phyloP scores from a whole-genome alignment of 1,284 basidiomycete genomes.

The Ustilago cynodontis region DNA sequence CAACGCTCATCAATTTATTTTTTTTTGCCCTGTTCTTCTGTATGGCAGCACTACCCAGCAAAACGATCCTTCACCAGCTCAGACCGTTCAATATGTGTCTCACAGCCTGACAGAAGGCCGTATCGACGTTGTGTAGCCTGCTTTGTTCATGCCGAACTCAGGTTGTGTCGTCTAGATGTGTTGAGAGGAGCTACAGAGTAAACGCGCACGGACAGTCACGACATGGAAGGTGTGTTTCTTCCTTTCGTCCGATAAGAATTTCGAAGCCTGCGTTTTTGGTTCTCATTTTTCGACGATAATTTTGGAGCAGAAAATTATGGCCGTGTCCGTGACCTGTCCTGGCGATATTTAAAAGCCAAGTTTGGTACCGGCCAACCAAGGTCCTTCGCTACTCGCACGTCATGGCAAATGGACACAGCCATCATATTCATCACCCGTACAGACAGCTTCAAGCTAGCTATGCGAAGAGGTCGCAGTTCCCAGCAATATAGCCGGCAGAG shows the following conservation, averaged over 20 bases:
- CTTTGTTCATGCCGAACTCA: too few species aligned
- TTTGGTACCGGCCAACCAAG: too few species aligned
- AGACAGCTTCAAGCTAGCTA: too few species aligned
- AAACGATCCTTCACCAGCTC: neutral
- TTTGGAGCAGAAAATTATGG: neutral
- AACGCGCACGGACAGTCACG: neutral
- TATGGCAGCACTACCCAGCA: slow-evolving; percentile 2
- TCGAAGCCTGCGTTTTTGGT: neutral
- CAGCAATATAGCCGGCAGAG: too few species aligned
- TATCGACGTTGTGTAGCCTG: neutral
- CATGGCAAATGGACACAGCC: too few species aligned
- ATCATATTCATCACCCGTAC: too few species aligned
- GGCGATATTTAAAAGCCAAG: neutral
- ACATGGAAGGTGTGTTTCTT: neutral
- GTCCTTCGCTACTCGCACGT: too few species aligned
- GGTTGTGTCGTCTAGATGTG: too few species aligned
- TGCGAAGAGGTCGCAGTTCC: too few species aligned
- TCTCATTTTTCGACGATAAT: neutral
- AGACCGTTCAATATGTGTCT: neutral
- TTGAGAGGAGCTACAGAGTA: neutral
- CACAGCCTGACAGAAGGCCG: neutral
- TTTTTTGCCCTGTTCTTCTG: neutral
- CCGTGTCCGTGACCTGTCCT: neutral
- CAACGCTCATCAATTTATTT: neutral
- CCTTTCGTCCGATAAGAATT: slow-evolving; percentile 1